Evolutionary conservation across 805 yeast species (phyloP).

Genomic region (Metschnikowia noctiluminum): DNA sequence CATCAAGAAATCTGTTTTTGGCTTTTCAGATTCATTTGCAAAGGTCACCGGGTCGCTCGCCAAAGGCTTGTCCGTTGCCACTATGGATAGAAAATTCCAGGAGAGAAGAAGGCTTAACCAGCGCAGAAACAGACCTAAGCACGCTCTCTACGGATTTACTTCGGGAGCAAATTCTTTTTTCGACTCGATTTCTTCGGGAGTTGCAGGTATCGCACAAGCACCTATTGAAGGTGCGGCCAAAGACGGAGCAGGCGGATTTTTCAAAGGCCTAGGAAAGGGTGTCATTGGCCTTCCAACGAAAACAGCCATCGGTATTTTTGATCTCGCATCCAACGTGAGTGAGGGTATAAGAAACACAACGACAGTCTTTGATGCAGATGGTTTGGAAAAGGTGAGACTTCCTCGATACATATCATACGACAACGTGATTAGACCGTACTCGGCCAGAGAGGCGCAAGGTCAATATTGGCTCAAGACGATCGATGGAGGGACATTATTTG

Average conservation of each 20-base stretch:
- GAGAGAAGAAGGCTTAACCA: constrained; percentile 72
- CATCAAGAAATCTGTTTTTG: constrained; percentile 90
- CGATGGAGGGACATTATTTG: constrained; percentile 72
- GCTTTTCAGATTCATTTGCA: constrained; percentile 89
- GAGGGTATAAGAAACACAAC: constrained; percentile 94
- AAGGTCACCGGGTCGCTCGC: constrained; percentile 92
- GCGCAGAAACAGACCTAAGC: constrained; percentile 75
- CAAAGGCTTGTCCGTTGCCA: constrained; percentile 87
- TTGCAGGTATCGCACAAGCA: constrained; percentile 84
- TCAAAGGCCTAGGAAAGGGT: constrained; percentile 93
- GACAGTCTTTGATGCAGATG: constrained; percentile 78
- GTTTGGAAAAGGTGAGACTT: constrained; percentile 73
- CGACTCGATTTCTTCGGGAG: constrained; percentile 82
- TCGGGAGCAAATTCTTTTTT: constrained; percentile 86
- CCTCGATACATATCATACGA: constrained; percentile 75
- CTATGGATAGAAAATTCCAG: constrained; percentile 83
- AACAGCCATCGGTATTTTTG: constrained; percentile 92
- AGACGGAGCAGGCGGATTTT: constrained; percentile 88
- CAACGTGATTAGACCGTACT: constrained; percentile 69
- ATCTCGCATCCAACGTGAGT: constrained; percentile 85
- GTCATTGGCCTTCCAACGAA: constrained; percentile 94
- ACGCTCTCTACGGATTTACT: constrained; percentile 80
- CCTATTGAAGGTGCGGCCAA: constrained; percentile 87
- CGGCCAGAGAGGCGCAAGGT: constrained; percentile 86
- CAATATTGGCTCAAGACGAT: constrained; percentile 85